Evolutionary conservation across 1,284 basidiomycete genomes (phyloP).

Genomic region (Puccinia novopanici): DNA sequence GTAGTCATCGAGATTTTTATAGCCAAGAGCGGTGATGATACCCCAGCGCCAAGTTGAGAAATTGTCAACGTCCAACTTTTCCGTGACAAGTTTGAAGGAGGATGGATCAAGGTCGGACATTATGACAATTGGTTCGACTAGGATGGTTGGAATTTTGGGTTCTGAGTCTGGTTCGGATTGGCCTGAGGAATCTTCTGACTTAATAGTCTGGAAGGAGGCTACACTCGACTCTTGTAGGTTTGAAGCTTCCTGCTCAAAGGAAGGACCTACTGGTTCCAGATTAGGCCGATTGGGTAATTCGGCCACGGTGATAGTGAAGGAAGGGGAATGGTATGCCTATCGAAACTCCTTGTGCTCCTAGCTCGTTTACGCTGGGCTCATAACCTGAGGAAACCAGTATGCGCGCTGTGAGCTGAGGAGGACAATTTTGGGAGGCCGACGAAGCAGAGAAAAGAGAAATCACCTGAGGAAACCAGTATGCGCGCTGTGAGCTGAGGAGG

Average conservation of each 20-base stretch:
- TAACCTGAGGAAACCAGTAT: no score
- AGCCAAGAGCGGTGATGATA: not conserved
- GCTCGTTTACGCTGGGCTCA: no score
- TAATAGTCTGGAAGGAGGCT: not conserved
- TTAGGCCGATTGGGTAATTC: not conserved
- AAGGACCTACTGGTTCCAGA: not conserved
- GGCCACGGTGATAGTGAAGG: not conserved
- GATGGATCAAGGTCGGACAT: not conserved
- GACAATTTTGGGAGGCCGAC: no score
- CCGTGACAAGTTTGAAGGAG: not conserved
- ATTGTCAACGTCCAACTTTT: not conserved
- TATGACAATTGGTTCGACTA: no score
- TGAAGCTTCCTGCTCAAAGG: not conserved
- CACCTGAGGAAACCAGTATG: no score
- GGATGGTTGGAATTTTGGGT: not conserved
- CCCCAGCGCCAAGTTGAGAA: not conserved
- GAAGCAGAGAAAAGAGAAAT: no score
- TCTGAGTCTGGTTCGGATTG: not conserved
- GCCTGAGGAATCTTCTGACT: not conserved
- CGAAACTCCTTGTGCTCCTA: no score
- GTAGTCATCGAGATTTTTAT: slow-evolving; percentile 8
- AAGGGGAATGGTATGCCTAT: no score
- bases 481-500: no score
- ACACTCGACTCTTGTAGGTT: not conserved
- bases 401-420: no score